Base-by-base conservation (phyloP, 495 filamentous ascomycete genomes). In the Penicillium dipodomyicola region DNA sequence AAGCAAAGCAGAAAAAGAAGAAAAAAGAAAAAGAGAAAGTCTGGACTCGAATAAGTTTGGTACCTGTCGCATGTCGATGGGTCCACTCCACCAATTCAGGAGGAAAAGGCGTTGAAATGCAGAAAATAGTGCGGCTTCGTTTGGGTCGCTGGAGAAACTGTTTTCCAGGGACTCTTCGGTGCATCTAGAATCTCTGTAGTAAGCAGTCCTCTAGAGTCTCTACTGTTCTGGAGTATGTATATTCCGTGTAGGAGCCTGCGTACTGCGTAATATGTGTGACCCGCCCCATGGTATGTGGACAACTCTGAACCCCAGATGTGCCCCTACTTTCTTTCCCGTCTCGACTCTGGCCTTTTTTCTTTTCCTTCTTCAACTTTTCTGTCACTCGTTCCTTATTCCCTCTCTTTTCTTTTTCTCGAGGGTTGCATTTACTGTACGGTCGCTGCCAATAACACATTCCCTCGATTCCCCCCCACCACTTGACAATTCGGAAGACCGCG, bases 271-370 rank as follows among this genome's bases (percentile, higher is more conserved):
- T 32, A n/a, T 42, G 41, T 54, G 52, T 25, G 52, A 35, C 43
- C 52, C 52, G 50, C 50, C 50, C 50, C 50, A 52, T 52, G 50
- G 50, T 52, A 52, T 52, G 50, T 32, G 50, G 50, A 52, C 50
- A 52, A 39, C 17, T 32, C 29, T 47, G 49, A 54, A 54, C 52
- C 52, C 52, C 52, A 54, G 52, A 54, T 54, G 42, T 23, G 41
- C 43, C 43, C 52, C 41, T 46, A 45, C 50, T 52, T 41, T 40
- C 12, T 14, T 29, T 44, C 15, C 25, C 43, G 37, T 47, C 37
- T 39, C 35, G 35, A 39, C n/a, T 30, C 29, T 37, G 33, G 35
- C 2, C 35, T 8, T 29, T 35, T 25, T 5, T 40, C n/a, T n/a
- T 45, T 25, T 14, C 54, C 55, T 42, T 37, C 41, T 58, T 51